These are phyloP conservation scores for Irpex rosettiformis DNA, from an alignment of 1,284 basidiomycete species.

Conservation along the genomic window DNA sequence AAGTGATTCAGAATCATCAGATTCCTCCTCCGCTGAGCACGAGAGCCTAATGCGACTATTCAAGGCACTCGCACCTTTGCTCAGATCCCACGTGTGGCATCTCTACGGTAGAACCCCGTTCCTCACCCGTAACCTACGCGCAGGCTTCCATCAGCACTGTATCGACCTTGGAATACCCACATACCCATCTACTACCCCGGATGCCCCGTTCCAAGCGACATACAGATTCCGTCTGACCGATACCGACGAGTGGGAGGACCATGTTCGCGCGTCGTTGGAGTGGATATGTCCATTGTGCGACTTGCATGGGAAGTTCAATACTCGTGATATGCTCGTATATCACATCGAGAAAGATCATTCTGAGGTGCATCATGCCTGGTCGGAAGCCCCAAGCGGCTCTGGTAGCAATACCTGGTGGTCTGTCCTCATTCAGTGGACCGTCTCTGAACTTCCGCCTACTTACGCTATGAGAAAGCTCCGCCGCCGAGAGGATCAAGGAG, in stretches of 20 bases:
- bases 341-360: constrained; percentile 58
- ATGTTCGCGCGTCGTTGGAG: constrained; percentile 19
- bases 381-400: not conserved
- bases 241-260: constrained; percentile 14
- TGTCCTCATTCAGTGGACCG: not conserved
- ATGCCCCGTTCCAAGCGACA: constrained; percentile 26
- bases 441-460: not conserved
- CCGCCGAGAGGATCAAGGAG: not conserved
- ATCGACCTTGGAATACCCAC: constrained; percentile 22
- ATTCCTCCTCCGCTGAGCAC: constrained; percentile 2
- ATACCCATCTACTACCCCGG: constrained; percentile 15
- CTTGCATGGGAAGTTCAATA: constrained; percentile 45
- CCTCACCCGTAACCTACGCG: constrained; percentile 44
- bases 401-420: not conserved
- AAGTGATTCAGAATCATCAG: constrained; percentile 12
- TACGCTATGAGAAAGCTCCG: not conserved
- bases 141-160: constrained; percentile 41
- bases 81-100: constrained; percentile 23
- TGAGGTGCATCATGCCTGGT: constrained; percentile 29
- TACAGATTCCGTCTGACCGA: constrained; percentile 24
- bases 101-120: constrained; percentile 42
- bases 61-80: constrained; percentile 30
- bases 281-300: constrained; percentile 66
- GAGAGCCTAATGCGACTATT: constrained; percentile 19
- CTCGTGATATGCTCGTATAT: constrained; percentile 43